phyloP scores from a whole-genome alignment of 1,139 yeast genomes.

The Suhomyces yuchorum region DNA sequence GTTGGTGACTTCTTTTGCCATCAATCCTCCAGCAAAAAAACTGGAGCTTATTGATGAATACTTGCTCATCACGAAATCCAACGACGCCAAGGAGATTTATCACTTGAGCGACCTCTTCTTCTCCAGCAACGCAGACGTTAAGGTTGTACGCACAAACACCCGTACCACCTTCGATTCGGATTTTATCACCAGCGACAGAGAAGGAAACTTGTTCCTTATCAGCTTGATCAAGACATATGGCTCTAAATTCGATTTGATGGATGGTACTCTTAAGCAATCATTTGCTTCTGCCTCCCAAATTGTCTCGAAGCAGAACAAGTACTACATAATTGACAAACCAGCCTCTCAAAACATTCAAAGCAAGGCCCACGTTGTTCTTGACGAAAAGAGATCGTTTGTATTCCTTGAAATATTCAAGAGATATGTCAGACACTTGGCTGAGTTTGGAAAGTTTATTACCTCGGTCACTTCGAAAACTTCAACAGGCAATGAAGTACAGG shows the following conservation, averaged over 20 bases:
- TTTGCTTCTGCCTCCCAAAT: constrained; percentile 11
- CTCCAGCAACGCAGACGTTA: constrained; percentile 23
- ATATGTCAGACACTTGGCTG: constrained; percentile 37
- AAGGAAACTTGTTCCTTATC: constrained; percentile 12
- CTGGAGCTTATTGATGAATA: constrained; percentile 24
- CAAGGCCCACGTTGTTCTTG: constrained; percentile 35
- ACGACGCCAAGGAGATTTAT: constrained; percentile 22
- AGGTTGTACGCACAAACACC: constrained; percentile 14
- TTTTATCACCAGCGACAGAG: constrained; percentile 14
- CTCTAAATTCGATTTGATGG: constrained; percentile 14
- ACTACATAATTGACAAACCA: constrained; percentile 34
- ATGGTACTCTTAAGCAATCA: constrained; percentile 15
- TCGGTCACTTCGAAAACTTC: constrained; percentile 10
- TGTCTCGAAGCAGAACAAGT: constrained; percentile 11
- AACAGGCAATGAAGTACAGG: background rate
- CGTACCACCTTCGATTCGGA: constrained; percentile 2
- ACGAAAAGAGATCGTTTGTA: constrained; percentile 25
- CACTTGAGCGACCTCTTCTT: constrained; percentile 34
- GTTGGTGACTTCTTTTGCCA: constrained; percentile 2
- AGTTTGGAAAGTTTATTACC: constrained; percentile 33
- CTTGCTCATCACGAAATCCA: constrained; percentile 16
- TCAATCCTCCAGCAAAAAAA: constrained; percentile 2
- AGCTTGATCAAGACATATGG: constrained; percentile 12
- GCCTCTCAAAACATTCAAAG: constrained; percentile 31
- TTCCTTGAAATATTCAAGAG: constrained; percentile 23